Conservation (phyloP, 306 rosid genomes). For the Trifolium pratense region DNA sequence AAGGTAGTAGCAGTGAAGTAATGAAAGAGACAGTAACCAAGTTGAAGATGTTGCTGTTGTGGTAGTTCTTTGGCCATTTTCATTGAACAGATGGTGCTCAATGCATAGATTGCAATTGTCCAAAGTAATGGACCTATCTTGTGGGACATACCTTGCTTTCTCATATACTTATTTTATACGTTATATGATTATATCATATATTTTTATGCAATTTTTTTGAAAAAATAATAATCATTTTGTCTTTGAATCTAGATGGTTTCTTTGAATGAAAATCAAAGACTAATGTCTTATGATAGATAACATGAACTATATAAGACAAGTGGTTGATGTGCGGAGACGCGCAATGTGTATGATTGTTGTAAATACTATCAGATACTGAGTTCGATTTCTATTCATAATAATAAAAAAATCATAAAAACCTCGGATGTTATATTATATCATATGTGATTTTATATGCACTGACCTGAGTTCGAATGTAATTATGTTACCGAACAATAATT, state of each 20-base stretch:
- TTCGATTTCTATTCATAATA: no score
- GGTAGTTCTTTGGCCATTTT: constrained; percentile 69
- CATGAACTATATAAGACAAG: no score
- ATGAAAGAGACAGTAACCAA: constrained; percentile 59
- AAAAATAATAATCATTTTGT: neutral
- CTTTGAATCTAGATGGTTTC: neutral
- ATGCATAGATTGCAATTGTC: constrained; percentile 85
- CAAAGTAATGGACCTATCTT: constrained; percentile 78
- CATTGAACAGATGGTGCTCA: constrained; percentile 68
- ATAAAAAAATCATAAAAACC: no score
- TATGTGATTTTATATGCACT: neutral
- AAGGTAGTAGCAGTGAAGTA: constrained; percentile 50
- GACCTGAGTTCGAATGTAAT: neutral
- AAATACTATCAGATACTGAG: no score
- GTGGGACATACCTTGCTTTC: constrained; percentile 79
- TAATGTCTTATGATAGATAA: neutral
- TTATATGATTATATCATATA: neutral
- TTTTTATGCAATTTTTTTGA: neutral
- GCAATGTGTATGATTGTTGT: no score
- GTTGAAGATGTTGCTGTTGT: constrained; percentile 60
- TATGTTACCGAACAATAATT: neutral
- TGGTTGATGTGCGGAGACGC: no score
- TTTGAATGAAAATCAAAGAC: neutral
- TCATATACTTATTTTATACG: constrained; percentile 26
- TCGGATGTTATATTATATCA: no score